Percentiles rank a stretch among this genome's conserved stretches.
phyloP scores from a whole-genome alignment of 2,329 filamentous ascomycete genomes.

The Trichoderma polysporum region DNA sequence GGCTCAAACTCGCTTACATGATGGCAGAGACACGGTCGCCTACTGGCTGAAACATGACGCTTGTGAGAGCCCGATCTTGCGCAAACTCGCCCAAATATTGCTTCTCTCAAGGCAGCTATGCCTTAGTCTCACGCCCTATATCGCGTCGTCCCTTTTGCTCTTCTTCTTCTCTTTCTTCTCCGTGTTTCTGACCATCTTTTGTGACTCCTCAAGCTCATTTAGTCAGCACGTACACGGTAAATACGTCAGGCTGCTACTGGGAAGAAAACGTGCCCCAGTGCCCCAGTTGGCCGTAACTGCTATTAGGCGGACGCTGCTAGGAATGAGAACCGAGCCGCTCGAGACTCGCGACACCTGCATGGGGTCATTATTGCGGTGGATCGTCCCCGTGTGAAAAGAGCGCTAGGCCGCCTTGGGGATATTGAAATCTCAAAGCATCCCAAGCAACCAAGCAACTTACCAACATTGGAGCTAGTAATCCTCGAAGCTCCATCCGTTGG shows the following conservation, averaged over 20 bases:
- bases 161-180: neutral
- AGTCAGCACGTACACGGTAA: no score
- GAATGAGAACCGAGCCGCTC: neutral
- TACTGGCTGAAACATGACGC: neutral
- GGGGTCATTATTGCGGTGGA: slow-evolving; percentile 12
- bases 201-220: neutral
- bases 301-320: neutral
- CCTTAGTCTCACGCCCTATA: neutral
- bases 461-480: neutral
- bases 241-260: no score
- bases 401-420: neutral
- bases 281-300: no score
- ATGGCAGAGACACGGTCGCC: neutral
- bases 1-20: neutral
- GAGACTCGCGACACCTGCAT: neutral
- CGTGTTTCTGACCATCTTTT: neutral
- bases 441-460: neutral
- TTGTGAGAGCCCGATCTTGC: neutral
- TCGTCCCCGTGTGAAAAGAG: neutral
- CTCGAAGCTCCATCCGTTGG: neutral
- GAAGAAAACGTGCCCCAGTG: neutral
- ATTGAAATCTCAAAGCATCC: neutral
- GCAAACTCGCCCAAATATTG: no score
- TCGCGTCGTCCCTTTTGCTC: neutral
- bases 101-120: neutral